phyloP scores from a whole-genome alignment of 495 filamentous ascomycete species.

The Penicillium mononematosum region DNA sequence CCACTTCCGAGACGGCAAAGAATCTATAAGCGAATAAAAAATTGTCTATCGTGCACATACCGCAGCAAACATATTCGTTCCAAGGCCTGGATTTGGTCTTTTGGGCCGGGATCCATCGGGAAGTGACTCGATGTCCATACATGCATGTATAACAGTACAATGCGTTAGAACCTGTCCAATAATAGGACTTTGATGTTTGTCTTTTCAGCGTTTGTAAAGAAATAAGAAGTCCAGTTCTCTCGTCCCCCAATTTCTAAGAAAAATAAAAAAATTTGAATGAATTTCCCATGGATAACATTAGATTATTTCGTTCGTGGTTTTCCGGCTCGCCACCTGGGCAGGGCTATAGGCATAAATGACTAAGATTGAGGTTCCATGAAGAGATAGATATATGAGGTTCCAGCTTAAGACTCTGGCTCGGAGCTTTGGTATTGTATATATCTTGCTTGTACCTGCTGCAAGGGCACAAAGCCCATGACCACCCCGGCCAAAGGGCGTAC shows the following conservation, averaged over 20 bases:
- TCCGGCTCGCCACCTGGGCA: background rate
- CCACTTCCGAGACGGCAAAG: background rate
- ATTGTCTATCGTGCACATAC: background rate
- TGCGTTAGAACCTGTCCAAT: background rate
- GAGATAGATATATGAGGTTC: background rate
- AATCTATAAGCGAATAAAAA: background rate
- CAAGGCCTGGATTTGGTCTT: background rate
- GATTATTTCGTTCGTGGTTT: background rate
- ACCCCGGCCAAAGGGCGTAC: background rate
- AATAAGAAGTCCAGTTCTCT: background rate
- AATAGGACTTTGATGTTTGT: background rate
- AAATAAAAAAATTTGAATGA: background rate
- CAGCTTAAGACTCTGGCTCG: background rate
- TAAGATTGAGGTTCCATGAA: background rate
- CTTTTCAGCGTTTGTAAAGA: background rate
- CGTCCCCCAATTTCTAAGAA: background rate
- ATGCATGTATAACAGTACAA: background rate
- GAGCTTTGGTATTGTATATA: background rate
- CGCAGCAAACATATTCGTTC: background rate
- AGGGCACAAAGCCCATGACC: background rate
- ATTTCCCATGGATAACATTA: background rate
- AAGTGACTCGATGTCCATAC: background rate
- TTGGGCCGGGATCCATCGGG: conserved; percentile 3
- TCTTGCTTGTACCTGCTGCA: background rate
- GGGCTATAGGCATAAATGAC: background rate